Conservation (phyloP, 306 rosid genomes). For the Lagenaria siceraria region DNA sequence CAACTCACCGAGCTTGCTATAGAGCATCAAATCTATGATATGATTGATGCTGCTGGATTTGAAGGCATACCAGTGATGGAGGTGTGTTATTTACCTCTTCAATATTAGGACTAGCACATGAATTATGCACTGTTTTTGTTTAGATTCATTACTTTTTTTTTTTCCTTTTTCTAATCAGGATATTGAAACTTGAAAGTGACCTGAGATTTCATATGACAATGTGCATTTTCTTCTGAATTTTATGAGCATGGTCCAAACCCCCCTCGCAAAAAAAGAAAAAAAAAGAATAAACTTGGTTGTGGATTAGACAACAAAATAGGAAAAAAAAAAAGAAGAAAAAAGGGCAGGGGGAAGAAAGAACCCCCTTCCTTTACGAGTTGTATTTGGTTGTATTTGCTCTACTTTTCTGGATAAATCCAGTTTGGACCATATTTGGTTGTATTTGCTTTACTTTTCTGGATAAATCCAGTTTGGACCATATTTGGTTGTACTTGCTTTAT, state of each 20-base stretch:
- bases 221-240: background rate
- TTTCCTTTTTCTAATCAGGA: background rate
- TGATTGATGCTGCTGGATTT: slow-evolving; percentile 63
- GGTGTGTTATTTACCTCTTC: slow-evolving; percentile 30
- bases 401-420: no score
- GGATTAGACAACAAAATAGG: no score
- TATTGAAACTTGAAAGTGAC: background rate
- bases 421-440: no score
- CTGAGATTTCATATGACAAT: background rate
- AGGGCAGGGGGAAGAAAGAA: no score
- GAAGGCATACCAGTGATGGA: slow-evolving; percentile 52
- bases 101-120: background rate
- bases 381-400: no score
- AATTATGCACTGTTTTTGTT: background rate
- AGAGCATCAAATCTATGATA: slow-evolving; percentile 59
- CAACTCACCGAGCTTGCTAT: slow-evolving; percentile 74
- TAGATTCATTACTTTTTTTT: background rate
- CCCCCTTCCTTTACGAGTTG: no score
- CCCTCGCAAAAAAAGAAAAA: no score
- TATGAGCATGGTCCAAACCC: background rate
- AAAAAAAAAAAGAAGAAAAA: no score
- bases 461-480: no score
- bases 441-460: no score
- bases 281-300: no score
- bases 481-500: no score